Conservation (phyloP, 2,329 filamentous ascomycete species). For the Hymenoscyphus infarciens region DNA sequence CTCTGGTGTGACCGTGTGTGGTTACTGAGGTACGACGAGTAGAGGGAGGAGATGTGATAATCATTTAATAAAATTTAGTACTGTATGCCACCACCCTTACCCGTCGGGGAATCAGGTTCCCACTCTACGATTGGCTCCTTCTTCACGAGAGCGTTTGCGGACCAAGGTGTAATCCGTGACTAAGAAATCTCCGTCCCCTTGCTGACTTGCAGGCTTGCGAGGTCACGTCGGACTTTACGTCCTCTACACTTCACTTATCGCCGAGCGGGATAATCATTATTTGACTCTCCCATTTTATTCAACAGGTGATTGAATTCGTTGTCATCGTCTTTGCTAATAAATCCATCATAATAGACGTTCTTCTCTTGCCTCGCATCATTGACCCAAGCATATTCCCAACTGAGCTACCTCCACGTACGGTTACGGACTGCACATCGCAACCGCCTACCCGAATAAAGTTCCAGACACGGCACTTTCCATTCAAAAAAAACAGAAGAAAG, state of each 20-base stretch:
- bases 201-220: too few relatives aligned
- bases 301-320: too few relatives aligned
- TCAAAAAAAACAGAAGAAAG: not conserved
- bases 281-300: not conserved
- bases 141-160: too few relatives aligned
- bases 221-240: not conserved
- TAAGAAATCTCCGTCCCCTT: not conserved
- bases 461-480: not conserved
- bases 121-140: not conserved
- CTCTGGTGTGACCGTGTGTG: too few relatives aligned
- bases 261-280: not conserved
- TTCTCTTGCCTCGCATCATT: not conserved
- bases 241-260: not conserved
- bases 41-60: not conserved
- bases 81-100: not conserved
- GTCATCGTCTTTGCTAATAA: too few relatives aligned
- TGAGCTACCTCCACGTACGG: not conserved
- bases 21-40: too few relatives aligned
- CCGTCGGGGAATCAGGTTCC: not conserved
- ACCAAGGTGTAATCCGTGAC: too few relatives aligned
- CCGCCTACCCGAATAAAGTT: not conserved
- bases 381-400: not conserved
- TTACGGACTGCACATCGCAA: not conserved
- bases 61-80: not conserved
- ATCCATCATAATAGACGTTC: not conserved